Percentiles rank a stretch among this genome's conserved stretches.
These are phyloP conservation scores for Dryadomyces quercivorus DNA, from an alignment of 2,329 filamentous ascomycete species.

Conservation along the genomic window DNA sequence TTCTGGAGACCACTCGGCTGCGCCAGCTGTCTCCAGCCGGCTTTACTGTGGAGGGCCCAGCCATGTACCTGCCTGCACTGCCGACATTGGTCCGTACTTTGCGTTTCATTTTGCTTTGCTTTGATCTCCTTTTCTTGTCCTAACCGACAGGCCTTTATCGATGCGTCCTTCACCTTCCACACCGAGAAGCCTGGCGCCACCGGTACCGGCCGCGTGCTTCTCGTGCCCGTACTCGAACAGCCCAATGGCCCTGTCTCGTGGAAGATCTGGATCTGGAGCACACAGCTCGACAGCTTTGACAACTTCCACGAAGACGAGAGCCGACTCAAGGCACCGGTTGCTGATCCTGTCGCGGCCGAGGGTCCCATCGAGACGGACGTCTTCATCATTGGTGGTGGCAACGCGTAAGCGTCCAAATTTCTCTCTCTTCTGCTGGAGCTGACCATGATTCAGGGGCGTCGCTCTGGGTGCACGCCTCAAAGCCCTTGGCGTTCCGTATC, in stretches of 20 bases:
- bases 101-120: background rate
- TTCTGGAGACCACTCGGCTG: constrained; percentile 1
- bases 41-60: background rate
- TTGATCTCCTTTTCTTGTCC: no score
- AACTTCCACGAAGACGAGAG: background rate
- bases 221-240: background rate
- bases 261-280: constrained; percentile 6
- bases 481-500: background rate
- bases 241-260: background rate
- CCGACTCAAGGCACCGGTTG: background rate
- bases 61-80: background rate
- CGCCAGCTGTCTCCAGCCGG: background rate
- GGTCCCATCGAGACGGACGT: constrained; percentile 2
- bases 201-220: background rate
- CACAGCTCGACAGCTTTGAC: background rate
- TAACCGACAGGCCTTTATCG: background rate
- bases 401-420: background rate
- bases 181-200: background rate
- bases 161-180: background rate
- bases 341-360: background rate
- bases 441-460: background rate
- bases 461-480: constrained; percentile 2
- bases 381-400: constrained; percentile 3
- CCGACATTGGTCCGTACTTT: background rate
- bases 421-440: no score